These are phyloP conservation scores for Ogataea hybrid DNA, from an alignment of 1,139 yeast genomes.

Conservation along the genomic window DNA sequence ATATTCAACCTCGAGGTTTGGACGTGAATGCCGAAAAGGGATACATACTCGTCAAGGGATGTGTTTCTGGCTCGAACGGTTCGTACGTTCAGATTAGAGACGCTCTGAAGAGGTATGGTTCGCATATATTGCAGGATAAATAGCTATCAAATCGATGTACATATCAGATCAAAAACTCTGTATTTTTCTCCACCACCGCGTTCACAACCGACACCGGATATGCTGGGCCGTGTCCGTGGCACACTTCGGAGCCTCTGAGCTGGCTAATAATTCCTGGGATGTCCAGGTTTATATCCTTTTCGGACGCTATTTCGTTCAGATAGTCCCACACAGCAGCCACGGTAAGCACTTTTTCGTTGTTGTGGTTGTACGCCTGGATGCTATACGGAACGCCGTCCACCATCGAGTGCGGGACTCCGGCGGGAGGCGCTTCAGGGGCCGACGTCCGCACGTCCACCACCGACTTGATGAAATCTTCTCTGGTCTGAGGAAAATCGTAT, in stretches of 20 bases:
- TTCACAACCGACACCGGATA: slow-evolving; percentile 54
- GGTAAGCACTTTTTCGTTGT: slow-evolving; percentile 51
- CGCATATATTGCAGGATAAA: slow-evolving; percentile 20
- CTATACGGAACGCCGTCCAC: slow-evolving; percentile 7
- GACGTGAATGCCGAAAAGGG: slow-evolving; percentile 82
- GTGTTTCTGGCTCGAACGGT: slow-evolving; percentile 88
- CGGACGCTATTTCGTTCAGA: slow-evolving; percentile 46
- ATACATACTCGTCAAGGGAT: slow-evolving; percentile 80
- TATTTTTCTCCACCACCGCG: slow-evolving; percentile 24
- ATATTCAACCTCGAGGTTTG: slow-evolving; percentile 75
- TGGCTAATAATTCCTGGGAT: slow-evolving; percentile 54
- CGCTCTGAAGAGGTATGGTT: slow-evolving; percentile 50
- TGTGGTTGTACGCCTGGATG: slow-evolving; percentile 28
- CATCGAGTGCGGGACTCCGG: slow-evolving; percentile 4
- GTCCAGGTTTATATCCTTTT: slow-evolving; percentile 52
- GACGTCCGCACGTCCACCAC: slow-evolving; percentile 20
- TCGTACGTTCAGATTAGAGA: slow-evolving; percentile 74
- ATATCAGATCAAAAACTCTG: slow-evolving; percentile 4
- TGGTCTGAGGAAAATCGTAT: slow-evolving; percentile 24
- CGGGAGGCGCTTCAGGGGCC: slow-evolving; percentile 1
- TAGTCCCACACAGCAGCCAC: slow-evolving; percentile 86
- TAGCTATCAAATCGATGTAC: slow-evolving; percentile 1
- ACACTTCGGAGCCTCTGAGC: slow-evolving; percentile 65
- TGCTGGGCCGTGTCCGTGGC: slow-evolving; percentile 87
- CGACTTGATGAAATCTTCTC: slow-evolving; percentile 27